phyloP scores from a whole-genome alignment of 495 filamentous ascomycete genomes.

The Tetracladium marchalianum region DNA sequence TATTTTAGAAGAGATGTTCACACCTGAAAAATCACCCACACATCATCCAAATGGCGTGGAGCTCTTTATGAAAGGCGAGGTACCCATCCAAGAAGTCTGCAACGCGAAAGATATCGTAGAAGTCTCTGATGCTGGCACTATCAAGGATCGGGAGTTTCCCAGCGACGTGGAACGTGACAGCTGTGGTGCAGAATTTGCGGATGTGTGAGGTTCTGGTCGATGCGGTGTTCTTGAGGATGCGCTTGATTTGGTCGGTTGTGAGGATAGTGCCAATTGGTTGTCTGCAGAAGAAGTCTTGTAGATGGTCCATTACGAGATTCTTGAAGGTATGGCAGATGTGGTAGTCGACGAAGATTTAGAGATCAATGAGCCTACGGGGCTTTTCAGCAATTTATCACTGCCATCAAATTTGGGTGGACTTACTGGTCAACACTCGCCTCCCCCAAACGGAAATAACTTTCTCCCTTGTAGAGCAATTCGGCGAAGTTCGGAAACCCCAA shows the following conservation, averaged over 20 bases:
- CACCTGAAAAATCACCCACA: too few species aligned
- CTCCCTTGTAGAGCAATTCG: constrained; percentile 11
- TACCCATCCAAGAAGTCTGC: too few species aligned
- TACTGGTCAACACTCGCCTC: too few species aligned
- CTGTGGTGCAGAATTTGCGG: constrained; percentile 1
- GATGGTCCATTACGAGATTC: not conserved
- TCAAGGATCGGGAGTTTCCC: too few species aligned
- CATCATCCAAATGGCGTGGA: too few species aligned
- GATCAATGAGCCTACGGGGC: not conserved
- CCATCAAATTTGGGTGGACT: too few species aligned
- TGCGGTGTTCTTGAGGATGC: not conserved
- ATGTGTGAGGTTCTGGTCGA: not conserved
- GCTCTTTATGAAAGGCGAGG: too few species aligned
- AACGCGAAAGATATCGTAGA: too few species aligned
- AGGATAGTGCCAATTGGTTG: not conserved
- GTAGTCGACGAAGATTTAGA: not conserved
- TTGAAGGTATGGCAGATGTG: not conserved
- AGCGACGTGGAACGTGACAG: too few species aligned
- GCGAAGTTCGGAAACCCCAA: constrained; percentile 4
- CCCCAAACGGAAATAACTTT: too few species aligned
- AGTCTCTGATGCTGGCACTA: too few species aligned
- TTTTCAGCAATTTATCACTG: not conserved
- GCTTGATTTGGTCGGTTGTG: not conserved
- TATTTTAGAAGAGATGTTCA: too few species aligned
- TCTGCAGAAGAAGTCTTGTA: constrained; percentile 1